Conservation (phyloP, 441 rosid species). For the Eutrema salsugineum region DNA sequence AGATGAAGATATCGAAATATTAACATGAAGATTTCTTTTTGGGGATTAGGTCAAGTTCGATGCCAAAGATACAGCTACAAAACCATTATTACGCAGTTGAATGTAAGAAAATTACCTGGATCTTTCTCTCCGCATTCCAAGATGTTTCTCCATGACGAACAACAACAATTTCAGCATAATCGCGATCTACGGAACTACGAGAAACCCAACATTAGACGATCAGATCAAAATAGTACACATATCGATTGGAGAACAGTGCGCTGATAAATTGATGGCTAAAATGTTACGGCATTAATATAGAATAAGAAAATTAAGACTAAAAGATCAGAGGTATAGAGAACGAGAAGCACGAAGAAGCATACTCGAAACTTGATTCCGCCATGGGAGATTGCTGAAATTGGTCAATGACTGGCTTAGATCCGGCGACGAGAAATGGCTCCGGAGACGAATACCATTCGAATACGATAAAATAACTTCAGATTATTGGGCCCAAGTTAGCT, state of each 20-base stretch:
- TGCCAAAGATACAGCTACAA: neutral
- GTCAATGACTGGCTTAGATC: neutral
- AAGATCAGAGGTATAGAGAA: neutral
- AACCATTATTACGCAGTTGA: neutral
- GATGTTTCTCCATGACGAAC: constrained; percentile 70
- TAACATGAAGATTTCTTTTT: too few relatives aligned
- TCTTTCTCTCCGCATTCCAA: constrained; percentile 54
- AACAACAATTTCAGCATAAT: constrained; percentile 51
- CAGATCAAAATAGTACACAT: neutral
- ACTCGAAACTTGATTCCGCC: constrained; percentile 30
- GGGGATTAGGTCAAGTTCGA: neutral
- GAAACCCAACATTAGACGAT: neutral
- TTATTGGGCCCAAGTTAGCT: too few relatives aligned
- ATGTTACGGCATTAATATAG: neutral
- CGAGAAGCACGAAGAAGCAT: neutral
- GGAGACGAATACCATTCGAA: neutral
- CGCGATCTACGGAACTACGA: constrained; percentile 33
- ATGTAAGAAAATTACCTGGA: constrained; percentile 37
- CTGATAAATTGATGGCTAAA: too few relatives aligned
- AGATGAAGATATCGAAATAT: neutral
- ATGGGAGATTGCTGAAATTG: neutral
- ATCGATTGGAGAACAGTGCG: neutral
- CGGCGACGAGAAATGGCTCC: neutral
- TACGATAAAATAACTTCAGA: neutral
- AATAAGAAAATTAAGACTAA: neutral